These are phyloP conservation scores for Coemansia sp. DNA, from an alignment of 192 early-diverging fungal genomes.

Conservation along the genomic window DNA sequence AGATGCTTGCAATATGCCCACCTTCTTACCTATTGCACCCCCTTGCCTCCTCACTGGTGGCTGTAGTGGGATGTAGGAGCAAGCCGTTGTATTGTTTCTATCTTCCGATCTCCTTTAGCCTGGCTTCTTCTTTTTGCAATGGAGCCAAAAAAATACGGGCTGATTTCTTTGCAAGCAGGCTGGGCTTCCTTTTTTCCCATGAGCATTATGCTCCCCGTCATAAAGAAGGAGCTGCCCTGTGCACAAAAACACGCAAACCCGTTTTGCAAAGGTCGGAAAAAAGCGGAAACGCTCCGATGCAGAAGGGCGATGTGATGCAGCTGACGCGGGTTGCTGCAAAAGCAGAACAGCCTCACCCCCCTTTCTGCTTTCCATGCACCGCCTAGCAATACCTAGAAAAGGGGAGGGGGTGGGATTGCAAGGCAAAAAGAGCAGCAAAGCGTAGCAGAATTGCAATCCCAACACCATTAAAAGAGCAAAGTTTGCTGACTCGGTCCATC, in stretches of 20 bases:
- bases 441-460: no score
- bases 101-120: no score
- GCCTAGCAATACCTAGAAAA: not conserved
- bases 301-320: not conserved
- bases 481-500: not conserved
- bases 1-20: not conserved
- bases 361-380: not conserved
- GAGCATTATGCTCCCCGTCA: no score
- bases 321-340: not conserved
- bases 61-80: not conserved
- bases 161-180: no score
- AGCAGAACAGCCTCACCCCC: not conserved
- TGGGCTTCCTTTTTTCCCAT: no score
- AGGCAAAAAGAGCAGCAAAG: not conserved
- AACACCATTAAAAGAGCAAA: no score
- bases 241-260: not conserved
- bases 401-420: not conserved
- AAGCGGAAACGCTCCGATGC: conserved; percentile 3
- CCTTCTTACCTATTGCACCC: not conserved
- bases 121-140: not conserved
- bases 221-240: not conserved
- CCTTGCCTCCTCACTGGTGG: not conserved
- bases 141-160: not conserved
- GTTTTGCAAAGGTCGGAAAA: not conserved
- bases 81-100: no score